Evolutionary conservation across 805 yeast species (phyloP), one percentile per base, ranked within the genome.

Genomic region (Suhomyces faveliae): DNA sequence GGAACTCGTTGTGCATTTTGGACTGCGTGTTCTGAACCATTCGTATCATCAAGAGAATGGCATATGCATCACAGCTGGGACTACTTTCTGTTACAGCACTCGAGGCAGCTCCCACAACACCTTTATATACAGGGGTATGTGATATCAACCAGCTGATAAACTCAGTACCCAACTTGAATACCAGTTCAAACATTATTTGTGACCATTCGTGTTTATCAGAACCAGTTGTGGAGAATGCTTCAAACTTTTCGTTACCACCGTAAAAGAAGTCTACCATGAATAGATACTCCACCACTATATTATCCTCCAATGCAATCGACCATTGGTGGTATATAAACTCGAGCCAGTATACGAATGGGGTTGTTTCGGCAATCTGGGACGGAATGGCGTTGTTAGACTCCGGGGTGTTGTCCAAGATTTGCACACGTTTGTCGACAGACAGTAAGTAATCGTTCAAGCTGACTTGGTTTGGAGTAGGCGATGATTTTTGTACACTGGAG

Each of bases 361-460:
- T 84, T 12, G 84, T 78, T 63, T 90, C 96, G 0, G 96, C 96
- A 29, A 89, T 87, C 59, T 87, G 91, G 0, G 91, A 88, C 4
- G 87, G 80, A 70, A 90, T 80, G 0, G 85, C 91, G 1, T 85
- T 73, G 42, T 80, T 78, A 51, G 80, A 83, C 29, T 76, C 77
- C 10, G 76, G 73, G 2, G 73, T 38, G 3, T 43, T 41, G 13
- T 50, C 53, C 15, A 89, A 66, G 1, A 85, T 73, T n/a, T 79
- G 78, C 15, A 78, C 64, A 51, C 97, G 68, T 52, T 79, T 80
- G 10, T 83, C 83, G 7, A 85, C 61, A 1, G 76, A 71, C 45
- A 55, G 63, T 11, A 71, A 69, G 57, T 84, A 86, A 38, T 84
- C 91, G 29, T 76, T 69, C 30, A 80, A 42, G 19, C 55, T 51